These are phyloP conservation scores for Starmerella bombi DNA, from an alignment of 805 yeast genomes.

Conservation along the genomic window DNA sequence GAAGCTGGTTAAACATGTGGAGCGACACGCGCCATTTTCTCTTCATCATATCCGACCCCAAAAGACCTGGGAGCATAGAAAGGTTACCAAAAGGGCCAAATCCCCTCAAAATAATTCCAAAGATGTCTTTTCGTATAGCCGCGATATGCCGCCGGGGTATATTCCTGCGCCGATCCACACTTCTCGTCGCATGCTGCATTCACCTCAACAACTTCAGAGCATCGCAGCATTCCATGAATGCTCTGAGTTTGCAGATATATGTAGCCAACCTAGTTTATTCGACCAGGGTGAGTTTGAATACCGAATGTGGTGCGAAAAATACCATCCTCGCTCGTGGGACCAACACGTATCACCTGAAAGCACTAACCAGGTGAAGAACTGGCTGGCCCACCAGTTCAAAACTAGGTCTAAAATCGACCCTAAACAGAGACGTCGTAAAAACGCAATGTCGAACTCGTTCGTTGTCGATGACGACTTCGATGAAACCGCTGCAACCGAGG, in stretches of 20 bases:
- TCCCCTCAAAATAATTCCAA: background rate
- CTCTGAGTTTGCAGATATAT: background rate
- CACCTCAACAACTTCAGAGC: background rate
- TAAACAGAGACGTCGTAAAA: slow-evolving; percentile 1
- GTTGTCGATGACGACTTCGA: slow-evolving; percentile 22
- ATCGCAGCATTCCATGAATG: background rate
- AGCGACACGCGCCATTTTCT: slow-evolving; percentile 3
- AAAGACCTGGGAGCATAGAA: background rate
- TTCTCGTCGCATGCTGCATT: background rate
- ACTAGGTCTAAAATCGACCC: slow-evolving; percentile 3
- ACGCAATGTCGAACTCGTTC: slow-evolving; percentile 22
- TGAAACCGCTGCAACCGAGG: slow-evolving; percentile 17
- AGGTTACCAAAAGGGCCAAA: background rate
- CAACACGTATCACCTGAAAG: slow-evolving; percentile 2
- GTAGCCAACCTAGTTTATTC: slow-evolving; percentile 14
- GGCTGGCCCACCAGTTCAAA: slow-evolving; percentile 12
- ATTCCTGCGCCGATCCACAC: background rate
- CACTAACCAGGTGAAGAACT: slow-evolving; percentile 2
- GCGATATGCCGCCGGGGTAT: background rate
- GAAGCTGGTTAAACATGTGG: background rate
- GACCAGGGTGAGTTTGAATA: slow-evolving; percentile 23
- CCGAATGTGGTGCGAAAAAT: slow-evolving; percentile 23
- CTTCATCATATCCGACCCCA: slow-evolving; percentile 6
- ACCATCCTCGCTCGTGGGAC: slow-evolving; percentile 16
- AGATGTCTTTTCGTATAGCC: background rate